Base-by-base conservation (phyloP, 1,284 basidiomycete genomes). In the Irpex sp. region DNA sequence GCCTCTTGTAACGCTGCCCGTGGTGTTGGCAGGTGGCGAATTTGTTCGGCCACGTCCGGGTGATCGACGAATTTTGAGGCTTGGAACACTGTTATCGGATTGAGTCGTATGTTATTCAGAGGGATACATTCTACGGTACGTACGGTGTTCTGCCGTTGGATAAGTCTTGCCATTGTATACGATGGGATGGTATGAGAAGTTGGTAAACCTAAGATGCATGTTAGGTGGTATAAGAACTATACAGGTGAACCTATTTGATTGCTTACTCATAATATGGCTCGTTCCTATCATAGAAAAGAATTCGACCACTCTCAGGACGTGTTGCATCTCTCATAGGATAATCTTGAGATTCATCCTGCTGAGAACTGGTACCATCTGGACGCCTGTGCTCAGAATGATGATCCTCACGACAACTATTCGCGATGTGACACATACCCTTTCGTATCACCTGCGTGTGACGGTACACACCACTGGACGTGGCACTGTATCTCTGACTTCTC, bases 81-180 rank as follows among this genome's bases (percentile, higher is more conserved):
- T 61, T 68, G 69, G 63, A 65, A 69, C 5, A 71, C 68, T 69
- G 15, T 19, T 50, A 11, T 6, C 13, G 3, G 3, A 47, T 35
- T 26, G 17, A 31, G 46, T 51, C 36, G 17, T 33, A 15, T 53
- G 11, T 2, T 4, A 15, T 26, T 15, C n/a, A 50, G 49, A 26
- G 11, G n/a, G 8, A 4, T 21, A 33, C 8, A 21, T 21, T 26
- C 51, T 9, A 31, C n/a, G 2, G 35, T 56, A 51, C 61, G 21
- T 51, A 71, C 70, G 63, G 59, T 74, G 73, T 61, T 74, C 73
- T 3, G 68, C 65, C 3, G 73, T 74, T 26, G 72, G 68, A 61
- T 74, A 74, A 6, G 36, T 51, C 17, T 58, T 60, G 11, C 63
- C 66, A 0, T 68, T 36, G 58, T 67, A 71, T 11, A 35, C 49